Base-by-base conservation (phyloP, 164 flowering plant species). In the Sedum album region DNA sequence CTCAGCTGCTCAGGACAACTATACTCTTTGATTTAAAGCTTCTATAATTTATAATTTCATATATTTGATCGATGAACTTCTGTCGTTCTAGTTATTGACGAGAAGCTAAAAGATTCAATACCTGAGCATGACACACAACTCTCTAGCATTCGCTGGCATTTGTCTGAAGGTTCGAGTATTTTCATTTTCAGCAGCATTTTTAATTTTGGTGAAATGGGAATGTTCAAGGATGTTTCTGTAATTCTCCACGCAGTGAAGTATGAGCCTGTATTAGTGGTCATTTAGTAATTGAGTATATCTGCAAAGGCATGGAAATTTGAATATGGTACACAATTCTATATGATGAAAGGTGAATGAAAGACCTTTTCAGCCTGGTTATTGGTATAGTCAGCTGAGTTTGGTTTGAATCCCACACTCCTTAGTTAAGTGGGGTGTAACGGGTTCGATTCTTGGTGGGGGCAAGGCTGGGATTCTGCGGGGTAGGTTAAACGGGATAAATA, bases 111-210 rank as follows among this genome's bases (percentile, higher is more conserved):
- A 77, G 96, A 91, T 28, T 79, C 94, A n/a, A 67, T 80, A 65
- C 84, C 93, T 1, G 88, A 87, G 82, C 93, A 89, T 66, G 95
- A 91, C 36, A 82, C 88, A n/a, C 93, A 84, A 75, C 83, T 93
- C 44, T 82, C 96, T 61, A 89, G 84, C 81, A 80, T 93, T 71
- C 89, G 97, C 25, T 91, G 98, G 98, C 97, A 94, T 86, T 84
- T 94, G 44, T 82, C 93, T 60, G 95, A 89, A 91, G 98, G 98
- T 93, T 68, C 2, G 77, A 71, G 66, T 42, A 62, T 60, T 39
- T 6, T 28, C 6, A 20, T 31, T 30, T 30, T 49, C 33, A 23
- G 9, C 33, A 46, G 25, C 6, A n/a, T 17, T 55, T 23, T 15
- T 23, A 21, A 53, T 10, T 68, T 39, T 1, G 23, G 14, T 28